Evolutionary conservation across 2,329 filamentous ascomycete species (phyloP).

Genomic region (Emericellopsis cladophorae): DNA sequence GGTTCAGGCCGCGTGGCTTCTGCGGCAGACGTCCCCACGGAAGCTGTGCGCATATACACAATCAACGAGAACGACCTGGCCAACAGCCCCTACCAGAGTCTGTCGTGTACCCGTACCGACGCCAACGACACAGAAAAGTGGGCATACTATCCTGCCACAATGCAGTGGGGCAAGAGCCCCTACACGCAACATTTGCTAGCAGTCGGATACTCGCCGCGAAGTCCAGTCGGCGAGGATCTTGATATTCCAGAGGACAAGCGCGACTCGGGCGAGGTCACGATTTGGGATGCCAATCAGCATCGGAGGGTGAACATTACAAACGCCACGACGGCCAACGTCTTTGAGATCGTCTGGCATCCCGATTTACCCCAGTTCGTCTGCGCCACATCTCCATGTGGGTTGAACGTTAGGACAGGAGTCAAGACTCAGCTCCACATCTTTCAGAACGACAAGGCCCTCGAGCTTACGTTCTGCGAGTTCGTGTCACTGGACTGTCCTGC

Average conservation of each 20-base stretch:
- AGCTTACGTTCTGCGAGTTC: constrained; percentile 24
- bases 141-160: constrained; percentile 50
- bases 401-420: constrained; percentile 26
- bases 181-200: constrained; percentile 37
- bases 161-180: constrained; percentile 43
- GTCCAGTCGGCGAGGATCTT: constrained; percentile 33
- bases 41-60: constrained; percentile 45
- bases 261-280: constrained; percentile 45
- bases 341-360: constrained; percentile 53
- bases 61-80: constrained; percentile 23
- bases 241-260: constrained; percentile 45
- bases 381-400: constrained; percentile 40
- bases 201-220: constrained; percentile 51
- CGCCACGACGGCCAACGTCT: constrained; percentile 45
- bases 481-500: constrained; percentile 47
- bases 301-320: constrained; percentile 33
- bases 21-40: constrained; percentile 38
- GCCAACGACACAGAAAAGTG: constrained; percentile 31
- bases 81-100: constrained; percentile 19
- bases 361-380: constrained; percentile 37
- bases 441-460: constrained; percentile 14
- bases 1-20: constrained; percentile 40
- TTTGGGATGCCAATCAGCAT: constrained; percentile 39
- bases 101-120: constrained; percentile 27
- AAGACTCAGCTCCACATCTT: constrained; percentile 48